These are phyloP conservation scores for Microcos paniculata DNA, from an alignment of 345 rosid species.

Conservation along the genomic window DNA sequence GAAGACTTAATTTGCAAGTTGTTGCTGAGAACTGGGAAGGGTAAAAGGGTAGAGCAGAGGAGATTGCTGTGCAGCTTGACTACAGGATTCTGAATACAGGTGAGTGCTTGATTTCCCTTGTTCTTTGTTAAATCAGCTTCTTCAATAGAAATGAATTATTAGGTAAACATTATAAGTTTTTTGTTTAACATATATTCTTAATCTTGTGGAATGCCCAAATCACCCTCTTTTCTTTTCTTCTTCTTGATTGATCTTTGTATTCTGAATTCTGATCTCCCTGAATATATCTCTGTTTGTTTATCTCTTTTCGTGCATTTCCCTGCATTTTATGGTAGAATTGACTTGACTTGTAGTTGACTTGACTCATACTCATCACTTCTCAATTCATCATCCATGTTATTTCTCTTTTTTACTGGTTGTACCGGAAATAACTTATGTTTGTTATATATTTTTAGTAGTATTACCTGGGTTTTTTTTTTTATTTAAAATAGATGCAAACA, in stretches of 20 bases:
- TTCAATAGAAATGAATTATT: neutral
- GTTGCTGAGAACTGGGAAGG: neutral
- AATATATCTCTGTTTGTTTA: too few species aligned
- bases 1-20: neutral
- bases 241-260: neutral
- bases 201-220: neutral
- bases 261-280: too few species aligned
- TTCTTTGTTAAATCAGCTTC: neutral
- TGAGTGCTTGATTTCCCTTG: neutral
- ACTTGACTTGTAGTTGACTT: too few species aligned
- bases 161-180: neutral
- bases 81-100: neutral
- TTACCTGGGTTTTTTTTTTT: neutral
- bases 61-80: neutral
- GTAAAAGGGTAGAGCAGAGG: neutral
- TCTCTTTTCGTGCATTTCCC: too few species aligned
- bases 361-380: too few species aligned
- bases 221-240: neutral
- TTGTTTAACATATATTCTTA: neutral
- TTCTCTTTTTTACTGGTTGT: neutral
- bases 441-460: too few species aligned
- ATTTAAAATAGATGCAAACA: conserved; percentile 13
- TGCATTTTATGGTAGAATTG: too few species aligned
- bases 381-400: too few species aligned
- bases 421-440: neutral